Conservation (phyloP, 164 flowering plant genomes). For the Umbellularia californica region DNA sequence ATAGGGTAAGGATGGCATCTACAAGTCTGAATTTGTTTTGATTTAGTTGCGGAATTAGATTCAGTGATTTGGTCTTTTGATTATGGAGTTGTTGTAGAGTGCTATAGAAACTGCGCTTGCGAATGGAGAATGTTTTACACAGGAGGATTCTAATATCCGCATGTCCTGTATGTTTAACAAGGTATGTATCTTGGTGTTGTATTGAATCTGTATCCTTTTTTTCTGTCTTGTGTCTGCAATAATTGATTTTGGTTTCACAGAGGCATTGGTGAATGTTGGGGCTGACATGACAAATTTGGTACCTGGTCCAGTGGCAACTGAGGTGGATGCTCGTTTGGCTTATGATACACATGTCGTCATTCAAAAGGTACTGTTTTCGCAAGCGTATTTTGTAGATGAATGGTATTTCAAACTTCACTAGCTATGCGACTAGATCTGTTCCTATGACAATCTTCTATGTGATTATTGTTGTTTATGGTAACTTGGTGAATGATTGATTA, state of each 20-base stretch:
- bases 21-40: neutral
- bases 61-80: neutral
- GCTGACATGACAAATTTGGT: constrained; percentile 78
- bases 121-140: constrained; percentile 51
- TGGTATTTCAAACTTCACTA: neutral
- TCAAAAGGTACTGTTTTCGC: constrained; percentile 47
- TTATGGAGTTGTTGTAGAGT: constrained; percentile 35
- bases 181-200: constrained; percentile 30
- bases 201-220: neutral
- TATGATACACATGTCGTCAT: constrained; percentile 92
- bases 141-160: constrained; percentile 48
- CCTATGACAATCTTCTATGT: neutral
- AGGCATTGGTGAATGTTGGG: constrained; percentile 97
- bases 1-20: constrained; percentile 43
- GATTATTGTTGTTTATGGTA: no score
- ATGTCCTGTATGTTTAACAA: constrained; percentile 72
- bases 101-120: constrained; percentile 95
- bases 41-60: neutral
- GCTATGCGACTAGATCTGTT: neutral
- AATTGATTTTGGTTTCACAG: neutral
- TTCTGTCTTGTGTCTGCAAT: neutral
- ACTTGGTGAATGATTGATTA: no score
- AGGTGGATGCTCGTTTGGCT: constrained; percentile 96
- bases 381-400: neutral
- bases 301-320: constrained; percentile 99